These are phyloP conservation scores for Naganishia cerealis DNA, from an alignment of 1,284 basidiomycete genomes.

Conservation along the genomic window DNA sequence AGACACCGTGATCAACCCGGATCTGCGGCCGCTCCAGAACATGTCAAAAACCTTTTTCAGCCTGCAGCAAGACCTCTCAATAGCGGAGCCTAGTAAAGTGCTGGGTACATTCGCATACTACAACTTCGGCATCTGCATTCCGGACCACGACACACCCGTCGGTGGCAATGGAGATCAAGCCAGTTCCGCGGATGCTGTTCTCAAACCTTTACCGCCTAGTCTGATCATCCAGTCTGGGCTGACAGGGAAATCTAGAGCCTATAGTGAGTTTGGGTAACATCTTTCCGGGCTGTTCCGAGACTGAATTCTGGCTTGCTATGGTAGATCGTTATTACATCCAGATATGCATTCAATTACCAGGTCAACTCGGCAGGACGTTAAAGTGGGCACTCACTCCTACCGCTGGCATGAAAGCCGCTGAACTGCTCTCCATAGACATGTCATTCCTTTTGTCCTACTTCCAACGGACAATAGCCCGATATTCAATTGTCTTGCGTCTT, in stretches of 20 bases:
- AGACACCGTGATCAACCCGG: constrained; percentile 17
- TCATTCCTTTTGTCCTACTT: constrained; percentile 7
- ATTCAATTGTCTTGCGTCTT: not conserved
- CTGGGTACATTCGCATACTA: constrained; percentile 4
- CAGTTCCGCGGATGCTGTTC: too few relatives aligned
- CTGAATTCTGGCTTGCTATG: not conserved
- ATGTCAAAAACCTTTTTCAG: constrained; percentile 25
- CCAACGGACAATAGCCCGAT: constrained; percentile 2
- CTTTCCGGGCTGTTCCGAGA: not conserved
- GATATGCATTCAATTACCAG: not conserved
- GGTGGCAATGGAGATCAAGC: not conserved
- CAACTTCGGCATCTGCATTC: not conserved
- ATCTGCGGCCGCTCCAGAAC: constrained; percentile 1
- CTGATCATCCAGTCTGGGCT: constrained; percentile 4
- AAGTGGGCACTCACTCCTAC: not conserved
- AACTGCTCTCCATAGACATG: not conserved
- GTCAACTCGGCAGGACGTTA: not conserved
- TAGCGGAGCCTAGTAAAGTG: not conserved
- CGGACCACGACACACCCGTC: not conserved
- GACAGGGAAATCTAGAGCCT: not conserved
- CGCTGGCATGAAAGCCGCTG: not conserved
- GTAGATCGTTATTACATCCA: constrained; percentile 8
- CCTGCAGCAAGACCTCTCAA: not conserved
- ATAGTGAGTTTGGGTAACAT: not conserved
- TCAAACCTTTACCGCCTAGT: constrained; percentile 17